These are phyloP conservation scores for Ramaria sp. DNA, from an alignment of 768 basidiomycete genomes.

Conservation along the genomic window DNA sequence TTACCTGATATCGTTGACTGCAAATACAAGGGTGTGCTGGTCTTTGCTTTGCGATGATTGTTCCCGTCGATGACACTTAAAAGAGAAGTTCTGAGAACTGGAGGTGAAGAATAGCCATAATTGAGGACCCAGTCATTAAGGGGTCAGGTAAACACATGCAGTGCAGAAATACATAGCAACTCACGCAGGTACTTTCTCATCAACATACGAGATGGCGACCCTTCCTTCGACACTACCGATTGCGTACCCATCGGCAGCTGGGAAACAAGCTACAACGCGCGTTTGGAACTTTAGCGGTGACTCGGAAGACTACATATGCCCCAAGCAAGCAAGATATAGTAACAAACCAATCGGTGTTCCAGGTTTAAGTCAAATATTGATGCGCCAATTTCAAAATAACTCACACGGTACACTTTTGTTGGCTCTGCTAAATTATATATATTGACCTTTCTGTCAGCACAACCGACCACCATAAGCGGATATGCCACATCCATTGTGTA, in stretches of 20 bases:
- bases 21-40: constrained; percentile 34
- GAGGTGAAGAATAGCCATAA: not conserved
- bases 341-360: too few species aligned
- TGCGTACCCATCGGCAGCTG: constrained; percentile 18
- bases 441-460: constrained; percentile 32
- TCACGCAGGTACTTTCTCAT: constrained; percentile 2
- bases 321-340: not conserved
- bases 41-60: constrained; percentile 23
- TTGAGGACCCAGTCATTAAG: constrained; percentile 3
- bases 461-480: constrained; percentile 29
- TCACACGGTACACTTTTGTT: constrained; percentile 21
- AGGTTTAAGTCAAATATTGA: not conserved
- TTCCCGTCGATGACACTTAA: constrained; percentile 40
- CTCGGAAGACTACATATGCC: constrained; percentile 11
- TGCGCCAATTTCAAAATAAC: constrained; percentile 6
- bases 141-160: not conserved
- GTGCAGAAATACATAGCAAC: not conserved
- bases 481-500: constrained; percentile 28
- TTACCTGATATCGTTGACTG: constrained; percentile 41
- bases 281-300: constrained; percentile 33
- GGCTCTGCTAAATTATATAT: constrained; percentile 31
- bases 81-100: constrained; percentile 42
- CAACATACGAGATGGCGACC: constrained; percentile 34
- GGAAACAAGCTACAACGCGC: constrained; percentile 19
- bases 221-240: constrained; percentile 26